Base-by-base conservation (phyloP, 257 asterid species). In the Phtheirospermum japonicum region DNA sequence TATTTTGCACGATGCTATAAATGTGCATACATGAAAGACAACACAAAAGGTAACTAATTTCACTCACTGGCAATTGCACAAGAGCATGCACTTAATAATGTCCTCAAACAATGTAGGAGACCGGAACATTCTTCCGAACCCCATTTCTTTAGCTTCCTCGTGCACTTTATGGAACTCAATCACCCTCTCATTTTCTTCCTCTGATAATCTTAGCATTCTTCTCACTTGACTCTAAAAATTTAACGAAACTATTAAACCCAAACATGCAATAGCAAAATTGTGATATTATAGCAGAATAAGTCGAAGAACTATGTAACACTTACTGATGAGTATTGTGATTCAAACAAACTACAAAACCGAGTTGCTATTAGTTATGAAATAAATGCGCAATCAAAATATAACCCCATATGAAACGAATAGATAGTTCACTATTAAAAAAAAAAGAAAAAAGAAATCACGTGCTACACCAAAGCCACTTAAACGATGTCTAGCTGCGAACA, bases 61-160 rank as follows among this genome's bases (percentile, higher is more conserved):
- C 45, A 84, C 97, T 83, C 75, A 87, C 97, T 87, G 97, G 95
- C 97, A 89, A 77, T 90, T 90, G 86, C 97, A 90, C 63, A 90
- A 79, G 79, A 90, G 88, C 17, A 87, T 69, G 69, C 95, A 90
- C 75, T 90, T 85, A 43, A 90, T 75, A 91, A 90, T 87, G 76
- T 90, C 97, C 75, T 90, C 97, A 66, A 90, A 87, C 88, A 90
- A 81, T 0, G 94, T 85, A 17, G 97, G 97, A 6, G 97, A 90
- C 14, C 95, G 79, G 16, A 90, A 85, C 46, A 90, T 68, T 79
- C 97, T 81, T 18, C 97, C 95, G 20, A 87, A 81, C 17, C 86
- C 88, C 67, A 72, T 77, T 62, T 40, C 67, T 65, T 82, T 77
- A 2, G 95, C 90, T 73, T 79, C 73, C 39, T 65, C 61, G n/a